Evolutionary conservation across 1,139 yeast species (phyloP).

Genomic region (Zygotorulaspora mrakii): DNA sequence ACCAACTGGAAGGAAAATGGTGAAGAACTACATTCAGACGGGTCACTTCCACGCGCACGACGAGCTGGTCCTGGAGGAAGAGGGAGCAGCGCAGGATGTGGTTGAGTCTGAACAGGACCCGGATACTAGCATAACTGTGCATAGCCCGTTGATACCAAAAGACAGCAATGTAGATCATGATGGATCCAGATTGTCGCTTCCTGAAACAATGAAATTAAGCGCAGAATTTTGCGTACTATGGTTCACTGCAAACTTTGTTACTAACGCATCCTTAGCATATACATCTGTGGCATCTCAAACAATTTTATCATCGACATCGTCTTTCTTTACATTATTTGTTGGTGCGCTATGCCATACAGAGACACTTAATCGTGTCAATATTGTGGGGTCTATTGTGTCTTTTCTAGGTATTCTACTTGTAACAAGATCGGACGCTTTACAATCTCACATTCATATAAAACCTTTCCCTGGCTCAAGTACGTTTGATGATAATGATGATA

Average conservation of each 20-base stretch:
- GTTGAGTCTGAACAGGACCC: too few relatives aligned
- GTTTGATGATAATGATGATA: slow-evolving; percentile 1
- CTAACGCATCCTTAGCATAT: slow-evolving; percentile 80
- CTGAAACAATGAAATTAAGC: slow-evolving; percentile 58
- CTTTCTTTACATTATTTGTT: slow-evolving; percentile 84
- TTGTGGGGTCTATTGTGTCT: slow-evolving; percentile 66
- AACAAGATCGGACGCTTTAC: slow-evolving; percentile 52
- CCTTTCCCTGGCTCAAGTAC: slow-evolving; percentile 31
- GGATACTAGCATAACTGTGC: slow-evolving; percentile 25
- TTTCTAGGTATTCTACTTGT: slow-evolving; percentile 77
- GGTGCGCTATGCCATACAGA: slow-evolving; percentile 76
- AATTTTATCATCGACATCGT: slow-evolving; percentile 82
- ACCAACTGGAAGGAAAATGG: slow-evolving; percentile 48
- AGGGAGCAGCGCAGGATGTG: slow-evolving; percentile 25
- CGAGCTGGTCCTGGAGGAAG: slow-evolving; percentile 31
- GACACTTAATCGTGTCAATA: slow-evolving; percentile 57
- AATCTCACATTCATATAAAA: slow-evolving; percentile 18
- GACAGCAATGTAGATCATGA: slow-evolving; percentile 14
- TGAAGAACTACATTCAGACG: slow-evolving; percentile 30
- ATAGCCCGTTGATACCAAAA: slow-evolving; percentile 26
- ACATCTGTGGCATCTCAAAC: slow-evolving; percentile 94
- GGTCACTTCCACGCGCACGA: slow-evolving; percentile 34
- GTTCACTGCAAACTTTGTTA: slow-evolving; percentile 85
- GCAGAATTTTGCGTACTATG: slow-evolving; percentile 80
- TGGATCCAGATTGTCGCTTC: slow-evolving; percentile 32